Conservation (phyloP, 2,329 filamentous ascomycete genomes). For the Alternaria incomplexa region DNA sequence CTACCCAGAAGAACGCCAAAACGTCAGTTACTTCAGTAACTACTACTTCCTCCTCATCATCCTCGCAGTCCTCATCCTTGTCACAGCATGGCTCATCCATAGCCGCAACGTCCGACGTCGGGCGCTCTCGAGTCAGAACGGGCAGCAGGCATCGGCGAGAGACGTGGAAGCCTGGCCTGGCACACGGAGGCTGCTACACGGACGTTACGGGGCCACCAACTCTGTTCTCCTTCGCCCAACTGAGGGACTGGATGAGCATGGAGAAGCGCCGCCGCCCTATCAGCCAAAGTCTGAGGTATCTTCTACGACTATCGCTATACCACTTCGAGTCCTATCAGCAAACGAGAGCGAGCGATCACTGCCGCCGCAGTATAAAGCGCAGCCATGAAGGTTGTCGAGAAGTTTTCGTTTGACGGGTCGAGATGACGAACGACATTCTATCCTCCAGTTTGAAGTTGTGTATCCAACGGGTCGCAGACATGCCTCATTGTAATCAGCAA, state of each 20-base stretch:
- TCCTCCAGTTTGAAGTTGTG: neutral
- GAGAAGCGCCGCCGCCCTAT: conserved; percentile 71
- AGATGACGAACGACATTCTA: neutral
- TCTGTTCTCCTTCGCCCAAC: conserved; percentile 37
- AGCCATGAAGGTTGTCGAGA: neutral
- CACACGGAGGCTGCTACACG: conserved; percentile 40
- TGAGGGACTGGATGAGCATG: conserved; percentile 68
- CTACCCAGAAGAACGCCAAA: neutral
- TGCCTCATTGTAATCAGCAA: rapidly evolving
- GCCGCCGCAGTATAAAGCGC: conserved; percentile 49
- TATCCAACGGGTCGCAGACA: neutral
- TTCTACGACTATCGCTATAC: conserved; percentile 35
- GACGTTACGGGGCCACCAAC: conserved; percentile 25
- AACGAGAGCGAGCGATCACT: conserved; percentile 38
- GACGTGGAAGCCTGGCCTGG: conserved; percentile 46
- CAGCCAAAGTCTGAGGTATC: conserved; percentile 41
- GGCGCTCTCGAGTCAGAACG: conserved; percentile 30
- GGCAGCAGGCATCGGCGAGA: conserved; percentile 44
- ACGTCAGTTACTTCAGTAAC: conserved; percentile 48
- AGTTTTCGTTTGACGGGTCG: neutral
- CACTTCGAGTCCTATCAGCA: conserved; percentile 48
- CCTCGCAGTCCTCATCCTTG: conserved; percentile 52
- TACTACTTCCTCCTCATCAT: conserved; percentile 66
- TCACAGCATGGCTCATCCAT: conserved; percentile 54
- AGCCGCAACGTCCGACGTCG: conserved; percentile 50